Base-by-base conservation (phyloP, 2,329 filamentous ascomycete genomes). In the Reticulascus tulasneorum region DNA sequence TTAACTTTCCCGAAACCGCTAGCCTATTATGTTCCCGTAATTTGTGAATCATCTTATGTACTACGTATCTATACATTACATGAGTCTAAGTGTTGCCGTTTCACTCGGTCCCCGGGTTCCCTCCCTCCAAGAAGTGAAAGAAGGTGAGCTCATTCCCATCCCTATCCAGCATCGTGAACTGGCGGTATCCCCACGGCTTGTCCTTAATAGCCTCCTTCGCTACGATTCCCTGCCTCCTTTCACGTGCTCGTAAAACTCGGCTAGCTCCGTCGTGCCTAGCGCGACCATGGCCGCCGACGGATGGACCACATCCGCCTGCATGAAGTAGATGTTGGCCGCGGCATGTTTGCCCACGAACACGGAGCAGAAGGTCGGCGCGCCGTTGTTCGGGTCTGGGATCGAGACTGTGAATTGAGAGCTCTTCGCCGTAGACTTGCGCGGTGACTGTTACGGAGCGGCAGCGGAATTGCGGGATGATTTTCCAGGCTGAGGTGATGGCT, bases 241-340 rank as follows among this genome's bases (percentile, higher is more conserved):
- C 9, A 39, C 12, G 16, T 12, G 15, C 3, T 27, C 26, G 15
- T 42, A n/a, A 15, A 32, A 36, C 3, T 11, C 17, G 15, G 34
- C 35, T 9, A 35, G 23, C 10, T 36, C 32, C 2, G 10, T 11
- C n/a, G 35, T 44, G 9, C 23, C 35, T n/a, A 36, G 24, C n/a
- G 35, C 29, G 15, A 36, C 39, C 39, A 10, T 29, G 32, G 4
- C 23, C 21, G n/a, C 25, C 31, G 8, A 9, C 13, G 4, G 9
- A 11, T 21, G 9, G 7, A 6, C 33, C 21, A 11, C 15, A 19
- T 16, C 28, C 17, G 22, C n/a, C n/a, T n/a, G n/a, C n/a, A 33
- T 37, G n/a, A 42, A 31, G 31, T 39, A 36, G 24, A 37, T 29
- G 25, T 38, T 42, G 15, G 31, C 41, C 8, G 35, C 32, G n/a